These are phyloP conservation scores for Trichoderma aggressivum DNA, from an alignment of 2,329 filamentous ascomycete species.

Conservation along the genomic window DNA sequence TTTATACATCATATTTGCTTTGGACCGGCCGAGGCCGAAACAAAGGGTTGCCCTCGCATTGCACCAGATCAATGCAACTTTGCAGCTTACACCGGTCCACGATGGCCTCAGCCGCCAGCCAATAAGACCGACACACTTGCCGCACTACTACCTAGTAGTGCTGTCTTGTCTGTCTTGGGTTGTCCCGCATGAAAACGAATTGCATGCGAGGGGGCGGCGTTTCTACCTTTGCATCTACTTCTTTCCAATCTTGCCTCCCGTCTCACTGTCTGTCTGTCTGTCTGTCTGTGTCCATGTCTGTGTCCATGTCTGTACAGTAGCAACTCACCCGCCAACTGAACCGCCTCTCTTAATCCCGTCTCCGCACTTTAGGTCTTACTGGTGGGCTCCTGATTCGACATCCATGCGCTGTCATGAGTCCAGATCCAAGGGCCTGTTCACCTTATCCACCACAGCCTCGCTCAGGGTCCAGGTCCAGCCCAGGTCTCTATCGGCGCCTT, in stretches of 20 bases:
- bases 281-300: background rate
- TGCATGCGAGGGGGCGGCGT: background rate
- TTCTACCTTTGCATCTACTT: background rate
- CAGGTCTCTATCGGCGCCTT: background rate
- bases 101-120: background rate
- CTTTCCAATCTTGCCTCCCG: background rate
- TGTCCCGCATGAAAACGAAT: background rate
- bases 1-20: background rate
- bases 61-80: background rate
- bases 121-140: background rate
- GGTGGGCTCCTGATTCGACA: slow-evolving; percentile 6
- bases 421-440: background rate
- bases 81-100: background rate
- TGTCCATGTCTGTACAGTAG: background rate
- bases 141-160: background rate
- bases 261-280: background rate
- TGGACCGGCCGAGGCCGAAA: background rate
- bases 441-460: slow-evolving; percentile 9
- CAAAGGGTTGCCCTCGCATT: background rate
- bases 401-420: slow-evolving; percentile 9
- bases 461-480: background rate
- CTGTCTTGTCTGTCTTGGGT: background rate
- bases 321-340: background rate
- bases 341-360: background rate
- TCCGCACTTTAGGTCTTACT: background rate